Evolutionary conservation across 2,329 filamentous ascomycete species (phyloP), one percentile per base, ranked within the genome.

Genomic region (Sporothrix variecibatus): DNA sequence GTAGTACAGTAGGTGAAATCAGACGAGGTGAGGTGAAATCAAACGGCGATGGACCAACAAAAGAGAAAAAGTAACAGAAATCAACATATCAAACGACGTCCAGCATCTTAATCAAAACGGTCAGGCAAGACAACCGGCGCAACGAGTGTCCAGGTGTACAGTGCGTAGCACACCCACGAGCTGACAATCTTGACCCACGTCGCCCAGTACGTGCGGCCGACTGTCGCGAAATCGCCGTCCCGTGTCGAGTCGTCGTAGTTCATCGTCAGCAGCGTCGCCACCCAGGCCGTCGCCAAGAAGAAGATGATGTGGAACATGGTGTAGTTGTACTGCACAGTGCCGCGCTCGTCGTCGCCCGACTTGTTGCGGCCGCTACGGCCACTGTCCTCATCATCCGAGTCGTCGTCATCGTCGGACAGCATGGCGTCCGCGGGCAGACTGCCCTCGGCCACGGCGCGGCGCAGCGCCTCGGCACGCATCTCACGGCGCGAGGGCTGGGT

Each of bases 181-280:
- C 95, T 97, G 72, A 98, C 91, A 82, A 99, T 98, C 90, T 99
- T 99, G 78, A 98, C 94, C 96, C 97, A 99, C 80, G 94, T 97
- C 43, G 96, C 96, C 89, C 94, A 97, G 83, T 98, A 97, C 5
- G 95, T 98, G 75, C 96, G 88, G 26, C 96, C 96, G 3, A 99
- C 95, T 0, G 95, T 94, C 1, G 94, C 94, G 82, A 99, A 98
- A 80, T 95, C 92, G 68, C 90, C 87, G 72, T 88, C 87, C 64
- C 88, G 86, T 75, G 90, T 89, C 58, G 86, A 84, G 76, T 90
- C 87, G 9, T 92, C 89, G 77, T 93, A 89, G 79, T 93, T 93
- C 85, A 95, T 93, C 12, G 86, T 87, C 46, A 99, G 87, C 49
- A 99, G 86, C 0, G 95, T 98, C 1, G 94, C 94, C 4, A 98